phyloP scores from a whole-genome alignment of 2,329 filamentous ascomycete species.

The Geosmithia flava region DNA sequence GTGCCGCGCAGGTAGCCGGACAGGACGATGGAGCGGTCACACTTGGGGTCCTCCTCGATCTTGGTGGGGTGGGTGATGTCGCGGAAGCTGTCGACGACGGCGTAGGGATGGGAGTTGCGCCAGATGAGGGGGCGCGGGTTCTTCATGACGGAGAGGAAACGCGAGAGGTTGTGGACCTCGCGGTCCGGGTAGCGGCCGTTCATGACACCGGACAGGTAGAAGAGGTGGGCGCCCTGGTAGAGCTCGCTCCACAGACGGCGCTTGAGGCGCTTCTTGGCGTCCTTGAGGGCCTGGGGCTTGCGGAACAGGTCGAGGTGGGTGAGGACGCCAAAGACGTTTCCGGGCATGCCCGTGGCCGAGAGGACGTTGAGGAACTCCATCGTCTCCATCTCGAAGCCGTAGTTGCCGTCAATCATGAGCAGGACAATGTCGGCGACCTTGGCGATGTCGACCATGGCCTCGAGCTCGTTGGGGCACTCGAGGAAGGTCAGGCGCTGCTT shows the following conservation, averaged over 20 bases:
- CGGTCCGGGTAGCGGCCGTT: constrained; percentile 95
- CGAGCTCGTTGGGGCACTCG: constrained; percentile 93
- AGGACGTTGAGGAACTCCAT: constrained; percentile 98
- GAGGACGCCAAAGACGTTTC: constrained; percentile 93
- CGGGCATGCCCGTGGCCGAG: constrained; percentile 91
- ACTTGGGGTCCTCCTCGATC: constrained; percentile 79
- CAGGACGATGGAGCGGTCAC: constrained; percentile 79
- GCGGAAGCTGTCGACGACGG: constrained; percentile 84
- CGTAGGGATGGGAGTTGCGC: constrained; percentile 93
- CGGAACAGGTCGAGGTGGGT: constrained; percentile 93
- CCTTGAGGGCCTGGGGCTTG: constrained; percentile 82
- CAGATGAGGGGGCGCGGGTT: constrained; percentile 92
- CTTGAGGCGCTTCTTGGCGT: constrained; percentile 93
- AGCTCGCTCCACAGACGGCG: constrained; percentile 93
- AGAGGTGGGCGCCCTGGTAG: constrained; percentile 93
- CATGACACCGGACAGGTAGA: constrained; percentile 91
- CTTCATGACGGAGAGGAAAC: constrained; percentile 98
- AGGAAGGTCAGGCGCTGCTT: constrained; percentile 88
- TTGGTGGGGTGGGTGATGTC: constrained; percentile 90
- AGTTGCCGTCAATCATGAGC: constrained; percentile 97
- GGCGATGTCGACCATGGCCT: constrained; percentile 91
- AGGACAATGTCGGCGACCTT: constrained; percentile 97
- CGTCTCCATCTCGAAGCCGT: constrained; percentile 98
- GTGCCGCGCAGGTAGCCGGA: constrained; percentile 92
- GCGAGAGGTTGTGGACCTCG: constrained; percentile 88